These are phyloP conservation scores for Colletotrichum neosansevieriae DNA, from an alignment of 2,329 filamentous ascomycete species.

Conservation along the genomic window DNA sequence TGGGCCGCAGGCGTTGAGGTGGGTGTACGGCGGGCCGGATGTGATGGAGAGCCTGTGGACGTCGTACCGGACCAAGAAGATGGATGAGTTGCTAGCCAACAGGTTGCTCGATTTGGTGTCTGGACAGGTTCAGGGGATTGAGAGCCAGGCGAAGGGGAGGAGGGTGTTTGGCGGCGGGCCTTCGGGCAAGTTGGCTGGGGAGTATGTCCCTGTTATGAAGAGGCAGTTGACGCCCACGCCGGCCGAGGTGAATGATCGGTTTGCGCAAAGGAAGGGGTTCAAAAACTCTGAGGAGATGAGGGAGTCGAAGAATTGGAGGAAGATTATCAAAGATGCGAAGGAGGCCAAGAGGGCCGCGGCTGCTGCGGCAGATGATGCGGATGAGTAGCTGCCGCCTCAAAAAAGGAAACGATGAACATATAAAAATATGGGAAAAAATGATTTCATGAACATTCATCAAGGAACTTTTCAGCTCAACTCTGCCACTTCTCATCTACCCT, in stretches of 20 bases:
- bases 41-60: slow-evolving; percentile 82
- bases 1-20: slow-evolving; percentile 72
- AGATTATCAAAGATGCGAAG: slow-evolving; percentile 32
- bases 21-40: slow-evolving; percentile 79
- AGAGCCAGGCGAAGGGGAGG: slow-evolving; percentile 42
- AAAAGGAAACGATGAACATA: neutral
- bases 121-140: slow-evolving; percentile 45
- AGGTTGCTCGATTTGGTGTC: slow-evolving; percentile 76
- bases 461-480: neutral
- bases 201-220: slow-evolving; percentile 68
- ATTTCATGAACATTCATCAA: slow-evolving; percentile 29
- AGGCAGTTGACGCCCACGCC: slow-evolving; percentile 62
- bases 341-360: slow-evolving; percentile 11
- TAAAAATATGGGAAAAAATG: slow-evolving; percentile 6
- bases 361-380: neutral
- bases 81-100: slow-evolving; percentile 87
- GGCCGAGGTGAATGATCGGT: slow-evolving; percentile 70
- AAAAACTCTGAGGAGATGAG: slow-evolving; percentile 63
- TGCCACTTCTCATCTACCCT: slow-evolving; percentile 47
- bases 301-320: slow-evolving; percentile 39
- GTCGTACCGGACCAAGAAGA: slow-evolving; percentile 85
- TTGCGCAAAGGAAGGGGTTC: slow-evolving; percentile 72
- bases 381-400: slow-evolving; percentile 8
- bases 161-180: slow-evolving; percentile 69
- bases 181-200: slow-evolving; percentile 61